phyloP scores from a whole-genome alignment of 495 filamentous ascomycete genomes.

The Aspergillus panamensis region DNA sequence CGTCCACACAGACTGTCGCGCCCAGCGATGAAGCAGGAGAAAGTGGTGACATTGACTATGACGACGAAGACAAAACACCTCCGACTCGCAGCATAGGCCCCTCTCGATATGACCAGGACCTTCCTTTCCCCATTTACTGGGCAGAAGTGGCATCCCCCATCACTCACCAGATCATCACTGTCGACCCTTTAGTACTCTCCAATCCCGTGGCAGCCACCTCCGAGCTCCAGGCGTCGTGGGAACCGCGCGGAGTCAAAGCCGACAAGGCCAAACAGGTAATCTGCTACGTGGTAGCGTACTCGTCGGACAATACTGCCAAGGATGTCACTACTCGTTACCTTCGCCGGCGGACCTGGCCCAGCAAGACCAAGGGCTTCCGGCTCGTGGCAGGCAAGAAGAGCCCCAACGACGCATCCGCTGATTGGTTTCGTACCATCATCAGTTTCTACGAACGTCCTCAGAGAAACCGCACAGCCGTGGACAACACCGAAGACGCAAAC shows the following conservation, averaged over 20 bases:
- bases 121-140: slow-evolving; percentile 90
- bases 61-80: slow-evolving; percentile 6
- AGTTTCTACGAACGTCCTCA: slow-evolving; percentile 63
- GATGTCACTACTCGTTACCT: slow-evolving; percentile 94
- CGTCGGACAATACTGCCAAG: slow-evolving; percentile 82
- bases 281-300: slow-evolving; percentile 85
- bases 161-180: slow-evolving; percentile 70
- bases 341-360: slow-evolving; percentile 76
- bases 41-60: slow-evolving; percentile 20
- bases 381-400: slow-evolving; percentile 70
- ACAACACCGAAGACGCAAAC: slow-evolving; percentile 71
- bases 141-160: slow-evolving; percentile 79
- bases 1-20: background rate
- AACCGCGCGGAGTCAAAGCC: slow-evolving; percentile 76
- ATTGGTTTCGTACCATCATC: slow-evolving; percentile 86
- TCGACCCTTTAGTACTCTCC: slow-evolving; percentile 69
- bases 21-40: background rate
- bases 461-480: slow-evolving; percentile 59
- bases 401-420: slow-evolving; percentile 66
- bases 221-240: slow-evolving; percentile 71
- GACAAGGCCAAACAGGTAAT: slow-evolving; percentile 86
- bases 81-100: slow-evolving; percentile 22
- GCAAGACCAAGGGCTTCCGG: slow-evolving; percentile 84
- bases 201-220: slow-evolving; percentile 62
- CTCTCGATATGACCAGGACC: slow-evolving; percentile 56